A percentile compares a stretch with the other conserved stretches of the same genome.
Evolutionary conservation across 176 grass and related monocot species (phyloP).

Genomic region (Avena eriantha): DNA sequence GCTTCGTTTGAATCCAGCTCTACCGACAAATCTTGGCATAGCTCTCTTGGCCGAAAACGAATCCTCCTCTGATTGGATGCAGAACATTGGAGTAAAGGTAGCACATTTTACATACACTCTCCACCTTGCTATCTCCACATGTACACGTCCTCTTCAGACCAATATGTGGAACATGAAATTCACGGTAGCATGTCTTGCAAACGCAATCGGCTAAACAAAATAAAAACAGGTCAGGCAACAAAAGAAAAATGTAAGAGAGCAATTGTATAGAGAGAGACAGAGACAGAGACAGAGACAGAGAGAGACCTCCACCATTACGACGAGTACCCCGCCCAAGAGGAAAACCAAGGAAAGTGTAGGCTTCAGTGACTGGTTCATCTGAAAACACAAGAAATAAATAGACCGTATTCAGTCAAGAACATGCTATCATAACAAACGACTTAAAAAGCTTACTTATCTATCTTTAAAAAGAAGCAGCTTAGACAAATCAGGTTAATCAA

Average conservation of each 20-base stretch:
- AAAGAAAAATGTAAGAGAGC: neutral
- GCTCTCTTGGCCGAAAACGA: neutral
- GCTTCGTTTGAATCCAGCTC: constrained; percentile 62
- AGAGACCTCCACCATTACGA: neutral
- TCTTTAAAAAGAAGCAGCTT: neutral
- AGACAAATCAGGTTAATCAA: neutral
- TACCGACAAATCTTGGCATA: no score
- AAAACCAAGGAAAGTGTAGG: neutral
- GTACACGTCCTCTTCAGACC: neutral
- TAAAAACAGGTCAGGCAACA: neutral
- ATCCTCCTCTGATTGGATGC: neutral
- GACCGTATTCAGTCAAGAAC: no score
- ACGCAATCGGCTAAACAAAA: neutral
- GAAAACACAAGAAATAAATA: no score
- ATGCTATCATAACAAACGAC: no score
- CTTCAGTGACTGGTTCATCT: neutral
- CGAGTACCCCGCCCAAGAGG: neutral
- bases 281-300: neutral
- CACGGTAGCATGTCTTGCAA: no score
- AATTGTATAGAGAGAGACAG: neutral
- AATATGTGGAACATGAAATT: neutral
- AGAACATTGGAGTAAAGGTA: neutral
- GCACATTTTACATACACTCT: neutral
- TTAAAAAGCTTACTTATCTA: no score
- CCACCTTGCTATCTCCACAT: no score